A percentile compares a stretch with the other conserved stretches of the same genome.
phyloP scores from a whole-genome alignment of 805 yeast species.

The Starmerella stellata region DNA sequence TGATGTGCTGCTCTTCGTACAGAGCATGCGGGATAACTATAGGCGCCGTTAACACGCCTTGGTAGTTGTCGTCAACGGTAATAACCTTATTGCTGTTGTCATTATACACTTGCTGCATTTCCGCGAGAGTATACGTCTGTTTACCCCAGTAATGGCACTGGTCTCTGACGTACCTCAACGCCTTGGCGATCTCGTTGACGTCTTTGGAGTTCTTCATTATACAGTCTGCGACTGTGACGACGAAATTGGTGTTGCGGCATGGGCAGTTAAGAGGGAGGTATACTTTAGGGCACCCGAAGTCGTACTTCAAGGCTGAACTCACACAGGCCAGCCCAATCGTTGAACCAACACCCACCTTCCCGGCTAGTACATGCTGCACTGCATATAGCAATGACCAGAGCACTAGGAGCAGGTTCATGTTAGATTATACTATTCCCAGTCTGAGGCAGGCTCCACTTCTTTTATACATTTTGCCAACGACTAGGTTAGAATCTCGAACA shows the following conservation, averaged over 20 bases:
- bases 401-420: too few relatives aligned
- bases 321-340: conserved; percentile 21
- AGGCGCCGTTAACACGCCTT: conserved; percentile 8
- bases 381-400: neutral
- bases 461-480: too few relatives aligned
- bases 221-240: conserved; percentile 21
- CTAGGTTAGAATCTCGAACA: too few relatives aligned
- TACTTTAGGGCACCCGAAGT: conserved; percentile 19
- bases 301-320: conserved; percentile 20
- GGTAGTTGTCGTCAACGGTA: conserved; percentile 4
- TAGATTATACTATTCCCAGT: too few relatives aligned
- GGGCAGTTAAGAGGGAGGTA: conserved; percentile 17
- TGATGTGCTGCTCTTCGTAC: conserved; percentile 11
- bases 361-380: conserved; percentile 7
- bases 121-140: conserved; percentile 13
- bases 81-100: conserved; percentile 19
- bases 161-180: conserved; percentile 16
- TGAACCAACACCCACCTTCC: conserved; percentile 21
- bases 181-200: conserved; percentile 16
- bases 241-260: conserved; percentile 18
- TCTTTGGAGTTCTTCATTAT: conserved; percentile 15
- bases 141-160: conserved; percentile 21
- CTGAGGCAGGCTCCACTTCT: too few relatives aligned
- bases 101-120: conserved; percentile 19
- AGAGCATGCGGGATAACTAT: conserved; percentile 10